phyloP scores from a whole-genome alignment of 139 green algal species.

The Asterochloris sp. region DNA sequence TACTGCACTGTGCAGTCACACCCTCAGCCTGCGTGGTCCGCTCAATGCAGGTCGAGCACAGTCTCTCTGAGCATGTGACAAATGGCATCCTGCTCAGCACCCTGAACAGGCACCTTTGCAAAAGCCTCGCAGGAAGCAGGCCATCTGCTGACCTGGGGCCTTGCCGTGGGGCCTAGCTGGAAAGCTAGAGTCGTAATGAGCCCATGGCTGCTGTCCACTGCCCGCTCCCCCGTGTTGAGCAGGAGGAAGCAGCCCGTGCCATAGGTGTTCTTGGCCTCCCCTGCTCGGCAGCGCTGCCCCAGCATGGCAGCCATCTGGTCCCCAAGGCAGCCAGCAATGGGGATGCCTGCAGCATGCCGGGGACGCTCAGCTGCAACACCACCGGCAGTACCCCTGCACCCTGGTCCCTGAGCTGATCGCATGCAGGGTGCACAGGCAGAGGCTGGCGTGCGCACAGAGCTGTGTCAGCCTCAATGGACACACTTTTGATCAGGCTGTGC shows the following conservation, averaged over 20 bases:
- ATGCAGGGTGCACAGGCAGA: background rate
- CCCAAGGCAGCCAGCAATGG: conserved; percentile 78
- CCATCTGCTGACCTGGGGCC: background rate
- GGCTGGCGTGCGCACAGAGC: background rate
- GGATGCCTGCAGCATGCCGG: background rate
- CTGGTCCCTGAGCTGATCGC: background rate
- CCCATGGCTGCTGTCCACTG: conserved; percentile 75
- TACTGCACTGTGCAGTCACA: conserved; percentile 47
- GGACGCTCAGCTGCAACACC: background rate
- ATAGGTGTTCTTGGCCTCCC: conserved; percentile 97
- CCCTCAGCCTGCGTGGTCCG: background rate
- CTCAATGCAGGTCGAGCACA: no score
- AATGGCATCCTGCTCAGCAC: no score
- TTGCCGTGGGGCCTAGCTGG: conserved; percentile 61
- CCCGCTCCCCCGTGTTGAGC: conserved; percentile 79
- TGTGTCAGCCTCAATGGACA: background rate
- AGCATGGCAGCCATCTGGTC: conserved; percentile 95
- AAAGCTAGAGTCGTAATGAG: conserved; percentile 86
- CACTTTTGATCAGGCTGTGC: background rate
- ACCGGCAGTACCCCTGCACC: no score
- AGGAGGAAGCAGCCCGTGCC: conserved; percentile 98
- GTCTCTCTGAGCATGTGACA: no score
- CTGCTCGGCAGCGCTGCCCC: conserved; percentile 78
- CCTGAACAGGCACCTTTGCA: background rate
- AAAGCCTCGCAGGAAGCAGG: background rate